Percentiles rank a stretch among this genome's conserved stretches.
Conservation (phyloP, 2,329 filamentous ascomycete species). For the Westerdykella aurantiaca region DNA sequence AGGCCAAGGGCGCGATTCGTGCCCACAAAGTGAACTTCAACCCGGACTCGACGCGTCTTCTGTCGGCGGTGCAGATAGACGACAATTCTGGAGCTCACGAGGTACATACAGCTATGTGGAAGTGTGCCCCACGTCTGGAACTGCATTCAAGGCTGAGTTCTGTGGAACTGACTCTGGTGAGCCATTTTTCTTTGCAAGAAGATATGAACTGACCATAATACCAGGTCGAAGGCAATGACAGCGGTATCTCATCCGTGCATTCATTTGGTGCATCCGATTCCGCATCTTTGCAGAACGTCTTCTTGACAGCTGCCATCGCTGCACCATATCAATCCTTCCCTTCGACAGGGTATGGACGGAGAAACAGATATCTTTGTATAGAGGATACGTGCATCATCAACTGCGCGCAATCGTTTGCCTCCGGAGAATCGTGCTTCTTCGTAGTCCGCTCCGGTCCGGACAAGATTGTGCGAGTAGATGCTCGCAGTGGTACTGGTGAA, state of each 20-base stretch:
- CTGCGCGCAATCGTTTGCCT: background rate
- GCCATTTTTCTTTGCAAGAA: background rate
- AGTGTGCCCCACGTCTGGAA: background rate
- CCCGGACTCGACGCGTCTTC: slow-evolving; percentile 1
- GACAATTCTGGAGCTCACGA: background rate
- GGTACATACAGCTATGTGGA: slow-evolving; percentile 1
- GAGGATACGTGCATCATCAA: slow-evolving; percentile 1
- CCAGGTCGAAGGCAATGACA: slow-evolving; percentile 1
- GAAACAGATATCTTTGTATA: too few relatives aligned
- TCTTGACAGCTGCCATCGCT: slow-evolving; percentile 3
- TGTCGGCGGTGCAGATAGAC: slow-evolving; percentile 2
- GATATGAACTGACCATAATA: background rate
- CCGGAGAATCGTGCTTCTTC: background rate
- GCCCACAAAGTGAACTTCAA: slow-evolving; percentile 5
- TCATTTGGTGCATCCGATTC: background rate
- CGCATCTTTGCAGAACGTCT: background rate
- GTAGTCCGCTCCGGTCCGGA: slow-evolving; percentile 1
- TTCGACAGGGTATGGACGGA: background rate
- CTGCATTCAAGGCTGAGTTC: background rate
- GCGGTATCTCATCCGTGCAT: slow-evolving; percentile 1
- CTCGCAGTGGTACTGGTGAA: background rate
- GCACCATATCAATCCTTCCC: slow-evolving; percentile 2
- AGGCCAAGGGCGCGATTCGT: background rate
- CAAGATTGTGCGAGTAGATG: slow-evolving; percentile 3
- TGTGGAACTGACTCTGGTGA: slow-evolving; percentile 1